Percentiles rank a stretch among this genome's conserved stretches.
phyloP scores from a whole-genome alignment of 306 rosid genomes.

The Pyrus pyrifolia region DNA sequence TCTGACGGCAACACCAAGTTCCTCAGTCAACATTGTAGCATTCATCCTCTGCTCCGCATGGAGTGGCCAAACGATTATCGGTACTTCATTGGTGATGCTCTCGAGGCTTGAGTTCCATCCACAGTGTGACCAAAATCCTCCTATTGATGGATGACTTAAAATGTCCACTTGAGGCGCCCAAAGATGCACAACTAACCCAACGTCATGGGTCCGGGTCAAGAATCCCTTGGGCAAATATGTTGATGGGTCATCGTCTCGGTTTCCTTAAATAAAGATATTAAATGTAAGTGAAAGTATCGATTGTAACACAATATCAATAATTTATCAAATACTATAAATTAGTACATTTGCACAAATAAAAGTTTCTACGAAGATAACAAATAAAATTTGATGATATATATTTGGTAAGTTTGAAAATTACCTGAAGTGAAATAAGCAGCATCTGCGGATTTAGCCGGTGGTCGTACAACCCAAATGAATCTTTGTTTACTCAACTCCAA shows the following conservation, averaged over 20 bases:
- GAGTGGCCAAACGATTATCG: constrained; percentile 51
- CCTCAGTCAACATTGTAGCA: constrained; percentile 36
- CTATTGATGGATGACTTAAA: constrained; percentile 28
- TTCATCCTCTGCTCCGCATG: constrained; percentile 60
- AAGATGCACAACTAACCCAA: constrained; percentile 16
- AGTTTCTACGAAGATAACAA: background rate
- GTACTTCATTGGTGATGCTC: constrained; percentile 40
- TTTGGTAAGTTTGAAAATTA: background rate
- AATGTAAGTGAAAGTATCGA: background rate
- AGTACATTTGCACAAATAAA: background rate
- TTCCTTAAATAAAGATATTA: background rate
- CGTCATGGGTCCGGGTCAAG: constrained; percentile 10
- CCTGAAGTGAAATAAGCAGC: constrained; percentile 25
- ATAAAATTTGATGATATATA: background rate
- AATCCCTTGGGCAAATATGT: constrained; percentile 49
- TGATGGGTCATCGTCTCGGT: background rate
- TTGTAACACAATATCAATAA: background rate
- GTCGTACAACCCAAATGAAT: constrained; percentile 64
- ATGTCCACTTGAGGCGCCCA: constrained; percentile 48
- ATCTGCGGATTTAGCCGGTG: constrained; percentile 12
- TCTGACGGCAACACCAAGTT: constrained; percentile 23
- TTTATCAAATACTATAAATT: no score
- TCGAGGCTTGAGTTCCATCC: constrained; percentile 52
- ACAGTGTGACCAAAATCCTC: constrained; percentile 45
- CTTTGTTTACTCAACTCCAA: constrained; percentile 51